Conservation (phyloP, 148 eudicot genomes). For the Dianthus caryophyllus region DNA sequence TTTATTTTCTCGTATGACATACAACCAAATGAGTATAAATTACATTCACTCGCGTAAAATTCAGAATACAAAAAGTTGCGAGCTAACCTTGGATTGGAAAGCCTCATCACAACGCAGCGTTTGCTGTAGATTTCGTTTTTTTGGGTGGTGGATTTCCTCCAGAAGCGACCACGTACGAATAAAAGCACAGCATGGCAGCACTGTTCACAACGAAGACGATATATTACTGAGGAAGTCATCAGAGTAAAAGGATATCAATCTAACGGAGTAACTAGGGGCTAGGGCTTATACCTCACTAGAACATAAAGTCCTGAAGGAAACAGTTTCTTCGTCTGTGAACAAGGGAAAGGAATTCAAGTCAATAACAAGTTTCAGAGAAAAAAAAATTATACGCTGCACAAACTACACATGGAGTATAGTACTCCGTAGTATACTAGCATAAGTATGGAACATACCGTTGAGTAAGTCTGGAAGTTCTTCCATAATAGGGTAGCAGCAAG, state of each 20-base stretch:
- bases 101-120: conserved; percentile 37
- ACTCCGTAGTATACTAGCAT: too few species aligned
- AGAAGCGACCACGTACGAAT: conserved; percentile 72
- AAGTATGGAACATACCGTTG: conserved; percentile 21
- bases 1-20: conserved; percentile 5
- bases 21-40: conserved; percentile 6
- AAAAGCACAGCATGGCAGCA: conserved; percentile 81
- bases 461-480: conserved; percentile 41
- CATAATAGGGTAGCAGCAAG: conserved; percentile 53
- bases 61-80: not conserved
- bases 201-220: conserved; percentile 33
- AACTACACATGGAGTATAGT: not conserved
- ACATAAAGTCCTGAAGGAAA: conserved; percentile 61
- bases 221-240: conserved; percentile 17
- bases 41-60: conserved; percentile 3
- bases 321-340: conserved; percentile 58
- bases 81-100: conserved; percentile 13
- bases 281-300: conserved; percentile 52
- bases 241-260: not conserved
- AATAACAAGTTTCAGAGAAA: not conserved
- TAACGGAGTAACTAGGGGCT: not conserved
- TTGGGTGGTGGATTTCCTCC: conserved; percentile 98
- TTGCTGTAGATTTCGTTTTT: conserved; percentile 49
- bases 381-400: not conserved
- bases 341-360: conserved; percentile 2